Percentiles rank a stretch among this genome's conserved stretches.
phyloP scores from a whole-genome alignment of 1,284 basidiomycete genomes.

The Rhodotorula sp. region DNA sequence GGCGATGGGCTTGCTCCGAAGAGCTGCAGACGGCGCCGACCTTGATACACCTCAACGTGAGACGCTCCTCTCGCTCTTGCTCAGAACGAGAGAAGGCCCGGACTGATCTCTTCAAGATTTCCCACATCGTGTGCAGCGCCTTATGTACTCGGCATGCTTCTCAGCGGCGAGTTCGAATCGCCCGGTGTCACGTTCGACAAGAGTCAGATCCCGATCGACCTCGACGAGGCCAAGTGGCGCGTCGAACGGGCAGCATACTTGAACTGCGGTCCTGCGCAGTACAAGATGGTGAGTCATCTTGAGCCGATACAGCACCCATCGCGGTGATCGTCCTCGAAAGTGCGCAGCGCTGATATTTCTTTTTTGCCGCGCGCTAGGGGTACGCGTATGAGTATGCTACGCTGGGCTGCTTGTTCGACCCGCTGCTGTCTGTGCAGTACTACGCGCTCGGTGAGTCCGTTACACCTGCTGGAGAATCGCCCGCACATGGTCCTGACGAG shows the following conservation, averaged over 20 bases:
- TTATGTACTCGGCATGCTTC: constrained; percentile 74
- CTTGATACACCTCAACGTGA: constrained; percentile 50
- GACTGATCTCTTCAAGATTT: neutral
- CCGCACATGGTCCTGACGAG: neutral
- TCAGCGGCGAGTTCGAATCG: constrained; percentile 68
- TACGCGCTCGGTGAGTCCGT: constrained; percentile 58
- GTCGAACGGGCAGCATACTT: constrained; percentile 62
- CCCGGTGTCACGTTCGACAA: constrained; percentile 49
- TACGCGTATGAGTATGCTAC: constrained; percentile 89
- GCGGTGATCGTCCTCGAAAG: too few relatives aligned
- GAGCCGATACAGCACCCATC: too few relatives aligned
- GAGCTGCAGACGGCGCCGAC: constrained; percentile 73
- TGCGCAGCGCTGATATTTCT: too few relatives aligned
- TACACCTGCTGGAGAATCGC: too few relatives aligned
- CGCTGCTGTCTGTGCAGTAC: constrained; percentile 86
- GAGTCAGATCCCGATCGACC: constrained; percentile 55
- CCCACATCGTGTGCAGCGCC: constrained; percentile 19
- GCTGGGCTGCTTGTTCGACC: constrained; percentile 81
- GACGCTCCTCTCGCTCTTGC: neutral
- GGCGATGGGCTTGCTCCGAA: constrained; percentile 71
- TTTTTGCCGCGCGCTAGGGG: constrained; percentile 52
- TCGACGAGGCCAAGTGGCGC: constrained; percentile 55
- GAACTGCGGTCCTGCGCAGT: constrained; percentile 83
- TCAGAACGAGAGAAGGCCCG: neutral
- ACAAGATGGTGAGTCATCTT: constrained; percentile 62